These are phyloP conservation scores for Verticillium nonalfalfae DNA, from an alignment of 2,329 filamentous ascomycete genomes.

Conservation along the genomic window DNA sequence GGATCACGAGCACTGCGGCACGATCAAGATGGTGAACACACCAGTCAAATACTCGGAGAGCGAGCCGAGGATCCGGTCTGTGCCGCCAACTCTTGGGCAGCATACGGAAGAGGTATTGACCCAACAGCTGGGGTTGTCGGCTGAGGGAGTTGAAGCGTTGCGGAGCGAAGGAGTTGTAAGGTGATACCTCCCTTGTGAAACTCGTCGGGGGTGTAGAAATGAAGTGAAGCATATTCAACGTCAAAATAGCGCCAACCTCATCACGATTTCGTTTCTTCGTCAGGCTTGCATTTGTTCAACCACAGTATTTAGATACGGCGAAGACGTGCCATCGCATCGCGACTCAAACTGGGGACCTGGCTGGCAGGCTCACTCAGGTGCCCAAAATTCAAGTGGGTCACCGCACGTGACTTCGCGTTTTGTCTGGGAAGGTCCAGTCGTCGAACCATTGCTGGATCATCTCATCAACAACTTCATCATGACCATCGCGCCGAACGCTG, in stretches of 20 bases:
- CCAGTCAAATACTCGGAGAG: constrained; percentile 91
- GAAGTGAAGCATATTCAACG: too few species aligned
- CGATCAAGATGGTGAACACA: constrained; percentile 85
- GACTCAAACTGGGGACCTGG: too few species aligned
- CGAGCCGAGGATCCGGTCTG: constrained; percentile 65
- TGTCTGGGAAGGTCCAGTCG: background rate
- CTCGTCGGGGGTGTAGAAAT: too few species aligned
- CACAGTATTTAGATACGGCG: too few species aligned
- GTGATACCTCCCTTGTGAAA: constrained; percentile 18
- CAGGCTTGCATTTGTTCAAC: too few species aligned
- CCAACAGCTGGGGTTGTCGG: constrained; percentile 54
- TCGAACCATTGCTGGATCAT: background rate
- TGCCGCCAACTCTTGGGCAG: constrained; percentile 80
- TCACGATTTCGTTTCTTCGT: too few species aligned
- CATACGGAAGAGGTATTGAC: constrained; percentile 75
- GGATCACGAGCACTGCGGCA: constrained; percentile 75
- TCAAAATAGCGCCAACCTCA: too few species aligned
- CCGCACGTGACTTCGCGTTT: constrained; percentile 1
- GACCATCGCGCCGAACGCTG: background rate
- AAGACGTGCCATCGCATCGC: too few species aligned
- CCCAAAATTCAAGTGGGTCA: background rate
- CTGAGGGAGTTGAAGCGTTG: constrained; percentile 53
- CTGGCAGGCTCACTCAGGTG: background rate
- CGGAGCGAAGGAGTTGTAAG: constrained; percentile 61
- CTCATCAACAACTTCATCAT: background rate